phyloP scores from a whole-genome alignment of 2,329 filamentous ascomycete species.

The Colletotrichum filicis region DNA sequence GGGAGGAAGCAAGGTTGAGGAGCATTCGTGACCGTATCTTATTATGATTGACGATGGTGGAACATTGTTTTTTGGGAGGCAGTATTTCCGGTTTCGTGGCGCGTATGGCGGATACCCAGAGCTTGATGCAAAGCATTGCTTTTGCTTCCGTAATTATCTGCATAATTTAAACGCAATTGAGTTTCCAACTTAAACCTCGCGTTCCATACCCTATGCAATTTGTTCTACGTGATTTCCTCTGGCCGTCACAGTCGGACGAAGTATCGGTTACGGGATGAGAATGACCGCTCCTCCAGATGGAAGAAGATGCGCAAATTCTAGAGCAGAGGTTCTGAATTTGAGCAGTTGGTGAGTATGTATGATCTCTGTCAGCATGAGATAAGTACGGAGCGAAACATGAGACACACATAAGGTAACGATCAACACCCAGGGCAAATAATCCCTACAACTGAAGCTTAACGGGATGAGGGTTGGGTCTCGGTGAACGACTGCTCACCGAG shows the following conservation, averaged over 20 bases:
- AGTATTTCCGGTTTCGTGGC: conserved; percentile 31
- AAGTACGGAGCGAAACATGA: neutral
- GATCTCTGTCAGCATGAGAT: too few species aligned
- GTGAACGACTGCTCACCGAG: neutral
- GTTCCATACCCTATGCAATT: neutral
- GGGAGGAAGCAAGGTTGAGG: conserved; percentile 57
- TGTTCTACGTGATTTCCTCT: neutral
- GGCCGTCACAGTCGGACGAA: neutral
- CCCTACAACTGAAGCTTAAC: neutral
- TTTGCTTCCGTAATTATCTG: neutral
- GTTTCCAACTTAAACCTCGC: neutral
- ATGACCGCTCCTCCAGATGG: neutral
- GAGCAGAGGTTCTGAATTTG: neutral
- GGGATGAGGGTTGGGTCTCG: neutral
- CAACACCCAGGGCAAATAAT: neutral
- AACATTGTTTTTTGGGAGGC: conserved; percentile 28
- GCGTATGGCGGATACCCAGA: conserved; percentile 31
- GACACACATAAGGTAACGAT: neutral
- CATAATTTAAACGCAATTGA: neutral
- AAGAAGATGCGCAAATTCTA: neutral
- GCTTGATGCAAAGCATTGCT: conserved; percentile 4
- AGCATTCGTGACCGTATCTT: neutral
- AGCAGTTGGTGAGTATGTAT: neutral
- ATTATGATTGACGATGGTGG: conserved; percentile 44
- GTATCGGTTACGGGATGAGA: neutral